Conservation (phyloP, 495 filamentous ascomycete genomes). For the Astrothelium macrocarpum region DNA sequence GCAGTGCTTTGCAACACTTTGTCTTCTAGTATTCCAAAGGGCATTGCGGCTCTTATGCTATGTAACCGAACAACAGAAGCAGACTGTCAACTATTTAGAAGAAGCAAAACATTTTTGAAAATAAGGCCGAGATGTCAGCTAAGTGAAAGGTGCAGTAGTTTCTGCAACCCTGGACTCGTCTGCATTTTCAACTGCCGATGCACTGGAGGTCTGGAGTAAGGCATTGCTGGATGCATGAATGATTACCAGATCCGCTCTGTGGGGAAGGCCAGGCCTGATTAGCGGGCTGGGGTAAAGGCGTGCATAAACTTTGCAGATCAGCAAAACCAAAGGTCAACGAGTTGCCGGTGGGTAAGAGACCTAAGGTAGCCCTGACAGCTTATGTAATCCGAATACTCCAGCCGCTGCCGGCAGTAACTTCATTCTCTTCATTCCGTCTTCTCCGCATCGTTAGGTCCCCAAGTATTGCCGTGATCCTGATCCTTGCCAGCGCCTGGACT, state of each 20-base stretch:
- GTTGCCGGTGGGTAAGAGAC: too few relatives aligned
- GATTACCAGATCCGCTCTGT: not conserved
- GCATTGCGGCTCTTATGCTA: conserved; percentile 16
- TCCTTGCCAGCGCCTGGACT: too few relatives aligned
- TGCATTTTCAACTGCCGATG: not conserved
- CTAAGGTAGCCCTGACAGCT: too few relatives aligned
- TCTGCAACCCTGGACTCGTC: not conserved
- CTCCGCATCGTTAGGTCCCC: too few relatives aligned
- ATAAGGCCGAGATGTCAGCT: not conserved
- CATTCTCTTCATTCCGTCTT: too few relatives aligned
- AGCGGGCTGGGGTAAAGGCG: not conserved
- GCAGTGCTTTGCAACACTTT: conserved; percentile 15
- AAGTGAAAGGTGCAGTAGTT: not conserved
- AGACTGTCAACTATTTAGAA: too few relatives aligned
- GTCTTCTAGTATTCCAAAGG: conserved; percentile 20
- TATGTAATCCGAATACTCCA: not conserved
- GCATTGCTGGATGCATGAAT: not conserved
- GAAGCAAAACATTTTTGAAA: not conserved
- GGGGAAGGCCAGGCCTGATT: not conserved
- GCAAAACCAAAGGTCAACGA: not conserved
- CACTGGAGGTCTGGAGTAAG: not conserved
- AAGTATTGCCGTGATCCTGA: too few relatives aligned
- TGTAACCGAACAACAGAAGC: too few relatives aligned
- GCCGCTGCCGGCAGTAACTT: too few relatives aligned
- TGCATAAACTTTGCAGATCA: not conserved